These are phyloP conservation scores for Rhizopus sp. DNA, from an alignment of 371 early-diverging fungal genomes.

Conservation along the genomic window DNA sequence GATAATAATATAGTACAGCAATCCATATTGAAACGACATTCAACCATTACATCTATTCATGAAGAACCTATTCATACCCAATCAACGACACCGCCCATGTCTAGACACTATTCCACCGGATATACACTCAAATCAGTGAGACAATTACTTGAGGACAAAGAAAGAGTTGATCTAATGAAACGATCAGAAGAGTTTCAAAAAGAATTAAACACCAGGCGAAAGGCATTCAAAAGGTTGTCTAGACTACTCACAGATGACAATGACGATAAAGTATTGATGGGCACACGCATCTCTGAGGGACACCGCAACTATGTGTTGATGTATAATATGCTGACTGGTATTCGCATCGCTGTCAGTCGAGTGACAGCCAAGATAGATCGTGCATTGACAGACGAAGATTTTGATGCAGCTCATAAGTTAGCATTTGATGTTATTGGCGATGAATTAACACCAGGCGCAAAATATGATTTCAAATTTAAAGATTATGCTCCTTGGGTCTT, in stretches of 20 bases:
- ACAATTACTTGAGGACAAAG: constrained; percentile 33
- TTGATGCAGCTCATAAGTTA: constrained; percentile 86
- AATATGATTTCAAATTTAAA: constrained; percentile 98
- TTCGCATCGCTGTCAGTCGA: constrained; percentile 80
- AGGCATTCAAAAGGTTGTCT: constrained; percentile 45
- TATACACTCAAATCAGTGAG: constrained; percentile 32
- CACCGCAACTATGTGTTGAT: constrained; percentile 83
- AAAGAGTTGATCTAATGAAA: constrained; percentile 18
- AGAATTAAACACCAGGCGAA: constrained; percentile 38
- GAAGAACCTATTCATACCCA: background rate
- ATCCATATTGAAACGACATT: constrained; percentile 17
- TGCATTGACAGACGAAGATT: constrained; percentile 76
- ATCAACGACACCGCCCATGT: constrained; percentile 6
- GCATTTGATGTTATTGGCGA: constrained; percentile 94
- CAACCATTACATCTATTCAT: constrained; percentile 16
- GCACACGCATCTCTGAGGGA: constrained; percentile 68
- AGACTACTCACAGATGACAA: constrained; percentile 25
- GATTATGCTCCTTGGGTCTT: constrained; percentile 99
- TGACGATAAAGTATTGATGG: constrained; percentile 58
- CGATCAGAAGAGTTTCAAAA: constrained; percentile 49
- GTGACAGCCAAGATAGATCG: constrained; percentile 84
- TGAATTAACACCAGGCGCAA: constrained; percentile 90
- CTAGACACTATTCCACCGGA: constrained; percentile 47
- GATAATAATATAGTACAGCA: constrained; percentile 3
- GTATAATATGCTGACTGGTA: constrained; percentile 98